These are phyloP conservation scores for Musa schizocarpa DNA, from an alignment of 176 grass and related monocot genomes.

Conservation along the genomic window DNA sequence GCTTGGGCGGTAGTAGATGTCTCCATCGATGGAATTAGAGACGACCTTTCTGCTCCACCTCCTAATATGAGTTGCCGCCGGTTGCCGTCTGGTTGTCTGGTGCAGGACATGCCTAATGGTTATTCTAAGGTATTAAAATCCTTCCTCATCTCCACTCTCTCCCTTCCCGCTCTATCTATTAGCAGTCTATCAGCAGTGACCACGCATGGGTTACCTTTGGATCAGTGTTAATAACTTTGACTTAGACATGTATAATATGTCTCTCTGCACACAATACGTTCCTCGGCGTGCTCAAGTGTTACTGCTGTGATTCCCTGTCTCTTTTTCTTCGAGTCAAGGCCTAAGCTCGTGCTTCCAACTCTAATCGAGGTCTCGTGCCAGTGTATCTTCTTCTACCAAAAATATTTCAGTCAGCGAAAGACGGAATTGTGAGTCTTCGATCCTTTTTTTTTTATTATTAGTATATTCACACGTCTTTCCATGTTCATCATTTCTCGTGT, in stretches of 20 bases:
- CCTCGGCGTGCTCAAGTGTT: not conserved
- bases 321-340: not conserved
- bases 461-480: not conserved
- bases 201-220: too few species aligned
- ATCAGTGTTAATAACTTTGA: not conserved
- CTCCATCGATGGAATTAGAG: slow-evolving; percentile 52
- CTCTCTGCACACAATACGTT: too few species aligned
- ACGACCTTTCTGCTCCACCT: slow-evolving; percentile 23
- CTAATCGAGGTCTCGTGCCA: not conserved
- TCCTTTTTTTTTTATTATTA: too few species aligned
- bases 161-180: too few species aligned
- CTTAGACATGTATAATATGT: not conserved
- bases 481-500: slow-evolving; percentile 22
- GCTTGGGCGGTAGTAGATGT: slow-evolving; percentile 80
- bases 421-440: too few species aligned
- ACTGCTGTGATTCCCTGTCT: not conserved
- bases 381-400: not conserved
- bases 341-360: not conserved
- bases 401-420: too few species aligned
- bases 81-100: slow-evolving; percentile 72
- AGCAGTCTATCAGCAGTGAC: too few species aligned
- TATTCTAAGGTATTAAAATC: slow-evolving; percentile 63
- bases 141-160: not conserved
- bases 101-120: slow-evolving; percentile 64
- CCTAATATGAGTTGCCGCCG: slow-evolving; percentile 42